A percentile compares a stretch with the other conserved stretches of the same genome.
phyloP scores from a whole-genome alignment of 352 stramenopile genomes.

The Phytophthora sp. region DNA sequence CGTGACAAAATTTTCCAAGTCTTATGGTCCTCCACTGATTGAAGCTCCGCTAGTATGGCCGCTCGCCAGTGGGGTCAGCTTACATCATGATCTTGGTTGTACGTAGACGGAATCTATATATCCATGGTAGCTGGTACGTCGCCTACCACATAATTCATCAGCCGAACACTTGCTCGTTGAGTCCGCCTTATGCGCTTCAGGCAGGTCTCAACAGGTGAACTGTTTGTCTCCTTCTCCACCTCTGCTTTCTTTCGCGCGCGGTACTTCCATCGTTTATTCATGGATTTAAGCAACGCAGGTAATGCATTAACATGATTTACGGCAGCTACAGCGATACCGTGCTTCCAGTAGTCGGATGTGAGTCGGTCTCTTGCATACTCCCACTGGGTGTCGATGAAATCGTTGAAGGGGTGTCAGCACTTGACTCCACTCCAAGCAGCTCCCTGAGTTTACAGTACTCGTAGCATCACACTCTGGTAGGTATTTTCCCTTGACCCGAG shows the following conservation, averaged over 20 bases:
- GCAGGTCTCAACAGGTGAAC: neutral
- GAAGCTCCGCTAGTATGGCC: neutral
- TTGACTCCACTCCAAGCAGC: neutral
- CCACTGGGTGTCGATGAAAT: neutral
- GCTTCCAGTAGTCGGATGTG: neutral
- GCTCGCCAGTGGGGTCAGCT: neutral
- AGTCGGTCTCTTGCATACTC: neutral
- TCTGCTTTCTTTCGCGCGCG: neutral
- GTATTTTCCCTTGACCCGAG: neutral
- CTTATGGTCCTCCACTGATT: too few relatives aligned
- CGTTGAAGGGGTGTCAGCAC: neutral
- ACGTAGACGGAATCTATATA: neutral
- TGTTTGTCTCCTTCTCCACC: neutral
- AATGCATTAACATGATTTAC: neutral
- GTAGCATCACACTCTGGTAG: neutral
- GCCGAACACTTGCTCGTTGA: neutral
- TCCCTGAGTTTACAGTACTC: too few relatives aligned
- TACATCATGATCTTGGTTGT: neutral
- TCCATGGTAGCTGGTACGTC: neutral
- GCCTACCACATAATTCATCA: neutral
- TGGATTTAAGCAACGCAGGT: neutral
- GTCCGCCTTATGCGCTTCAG: neutral
- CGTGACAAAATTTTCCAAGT: neutral
- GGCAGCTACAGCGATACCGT: neutral
- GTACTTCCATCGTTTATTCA: neutral